Evolutionary conservation across 306 rosid genomes (phyloP), one percentile per base, ranked within the genome.

Genomic region (Rubus parviflorus): DNA sequence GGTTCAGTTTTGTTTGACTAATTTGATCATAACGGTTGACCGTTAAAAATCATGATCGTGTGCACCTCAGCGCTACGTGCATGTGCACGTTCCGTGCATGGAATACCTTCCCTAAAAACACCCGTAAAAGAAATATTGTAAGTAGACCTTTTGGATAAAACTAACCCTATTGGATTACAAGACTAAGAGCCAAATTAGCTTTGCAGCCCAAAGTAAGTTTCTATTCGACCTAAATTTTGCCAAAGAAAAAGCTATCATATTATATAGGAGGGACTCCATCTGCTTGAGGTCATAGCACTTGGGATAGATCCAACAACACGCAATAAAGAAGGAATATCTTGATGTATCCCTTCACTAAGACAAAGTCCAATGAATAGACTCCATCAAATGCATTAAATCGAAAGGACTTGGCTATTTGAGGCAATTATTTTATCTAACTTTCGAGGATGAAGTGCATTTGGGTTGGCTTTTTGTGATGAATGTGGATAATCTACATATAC

Each of bases 301-400:
- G 49, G 48, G 70, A 17, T 8, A 65, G 48, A 65, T 65, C 70
- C 70, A 40, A 19, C 49, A 9, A 61, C 0, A 35, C 70, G 10
- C 35, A 67, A 42, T 67, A 41, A 42, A 11, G 46, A 67, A 16
- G 47, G 37, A 20, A 42, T 9, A 19, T 67, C 16, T 8, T 46
- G 56, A 54, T 25, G 77, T 9, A 58, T 30, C 30, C 23, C 45
- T 58, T 74, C n/a, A 10, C 8, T 10, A 60, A 23, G 70, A 74
- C 70, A 30, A 43, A 23, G 78, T 60, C 70, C 35, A 61, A 9
- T 45, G 70, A 74, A 48, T 17, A 25, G 58, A 74, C 47, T 60
- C 78, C 78, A 74, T 60, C 69, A 45, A 48, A 60, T 43, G 52
- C 49, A 4, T 60, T 53, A 25, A 30, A 25, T 23, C 4, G 51